These are phyloP conservation scores for Globisporangium cederbergense DNA, from an alignment of 352 stramenopile genomes.

Conservation along the genomic window DNA sequence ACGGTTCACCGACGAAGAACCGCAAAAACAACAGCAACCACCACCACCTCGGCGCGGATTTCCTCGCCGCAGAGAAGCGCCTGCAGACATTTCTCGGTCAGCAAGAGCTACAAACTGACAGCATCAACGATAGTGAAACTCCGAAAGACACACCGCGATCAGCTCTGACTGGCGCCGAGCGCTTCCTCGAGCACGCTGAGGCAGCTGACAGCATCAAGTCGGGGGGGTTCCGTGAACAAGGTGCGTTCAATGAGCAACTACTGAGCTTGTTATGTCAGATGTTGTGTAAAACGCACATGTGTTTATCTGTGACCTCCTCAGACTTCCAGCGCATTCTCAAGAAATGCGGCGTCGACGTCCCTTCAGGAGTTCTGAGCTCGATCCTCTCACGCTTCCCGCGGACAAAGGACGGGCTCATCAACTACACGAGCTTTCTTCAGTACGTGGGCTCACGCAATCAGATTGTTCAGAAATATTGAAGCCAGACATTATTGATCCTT, in stretches of 20 bases:
- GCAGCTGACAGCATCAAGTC: constrained; percentile 28
- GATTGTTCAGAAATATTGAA: not conserved
- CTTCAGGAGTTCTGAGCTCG: constrained; percentile 24
- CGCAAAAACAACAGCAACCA: not conserved
- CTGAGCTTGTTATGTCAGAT: not conserved
- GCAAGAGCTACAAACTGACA: not conserved
- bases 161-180: constrained; percentile 44
- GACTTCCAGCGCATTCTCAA: constrained; percentile 38
- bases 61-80: constrained; percentile 37
- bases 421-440: constrained; percentile 51
- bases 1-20: not conserved
- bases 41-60: constrained; percentile 25
- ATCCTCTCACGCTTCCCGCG: constrained; percentile 54
- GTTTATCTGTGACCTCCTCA: constrained; percentile 9
- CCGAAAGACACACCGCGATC: constrained; percentile 34
- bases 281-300: no score
- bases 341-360: constrained; percentile 30
- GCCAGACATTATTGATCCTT: not conserved
- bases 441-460: constrained; percentile 13
- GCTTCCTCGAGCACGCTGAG: constrained; percentile 50
- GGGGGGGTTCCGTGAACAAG: constrained; percentile 37
- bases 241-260: constrained; percentile 12
- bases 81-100: constrained; percentile 35
- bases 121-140: not conserved
- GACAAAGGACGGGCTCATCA: constrained; percentile 27